Evolutionary conservation across 192 early-diverging fungal species (phyloP), one percentile per base, ranked within the genome.

Genomic region (Gamsiella multidivaricata): DNA sequence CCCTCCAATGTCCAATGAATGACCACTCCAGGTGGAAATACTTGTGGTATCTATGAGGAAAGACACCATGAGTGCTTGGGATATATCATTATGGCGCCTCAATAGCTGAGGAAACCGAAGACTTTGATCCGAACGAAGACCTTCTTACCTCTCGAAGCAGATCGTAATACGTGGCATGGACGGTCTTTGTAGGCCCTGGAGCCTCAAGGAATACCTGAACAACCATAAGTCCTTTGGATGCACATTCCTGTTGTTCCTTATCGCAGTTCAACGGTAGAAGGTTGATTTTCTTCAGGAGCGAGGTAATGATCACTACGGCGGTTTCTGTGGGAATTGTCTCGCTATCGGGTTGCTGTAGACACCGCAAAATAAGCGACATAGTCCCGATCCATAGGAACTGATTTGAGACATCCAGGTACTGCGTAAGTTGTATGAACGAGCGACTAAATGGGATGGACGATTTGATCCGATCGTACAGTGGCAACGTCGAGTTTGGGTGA

Each of bases 1-100:
- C 74, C 64, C 36, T 89, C 87, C 78, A 89, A 80, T 14, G 87
- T 82, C 87, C 87, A 89, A 69, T 89, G 87, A 53, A 89, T 69
- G 2, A 81, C 73, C 7, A 85, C 69, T 42, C 83, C 85, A 8
- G 74, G 57, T 37, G 83, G 86, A 53, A 86, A 89, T 14, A 89
- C 80, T 52, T 81, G 78, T 5, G 84, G 81, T 23, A 89, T 74
- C 87, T 88, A 67, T 20, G 18, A 42, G 14, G 11, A 22, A 7
- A 49, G 43, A 57, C 17, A 52, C 4, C 20, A 8, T 28, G 20
- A 41, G 22, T 55, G 25, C 15, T 26, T n/a, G n/a, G n/a, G n/a
- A n/a, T n/a, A n/a, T n/a, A n/a, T n/a, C n/a, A n/a, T n/a, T n/a
- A n/a, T n/a, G n/a, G n/a, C n/a, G n/a, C n/a, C n/a, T n/a, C n/a